A percentile compares a stretch with the other conserved stretches of the same genome.
Conservation (phyloP, 2,329 filamentous ascomycete species). For the Chaetothyriales sp. region DNA sequence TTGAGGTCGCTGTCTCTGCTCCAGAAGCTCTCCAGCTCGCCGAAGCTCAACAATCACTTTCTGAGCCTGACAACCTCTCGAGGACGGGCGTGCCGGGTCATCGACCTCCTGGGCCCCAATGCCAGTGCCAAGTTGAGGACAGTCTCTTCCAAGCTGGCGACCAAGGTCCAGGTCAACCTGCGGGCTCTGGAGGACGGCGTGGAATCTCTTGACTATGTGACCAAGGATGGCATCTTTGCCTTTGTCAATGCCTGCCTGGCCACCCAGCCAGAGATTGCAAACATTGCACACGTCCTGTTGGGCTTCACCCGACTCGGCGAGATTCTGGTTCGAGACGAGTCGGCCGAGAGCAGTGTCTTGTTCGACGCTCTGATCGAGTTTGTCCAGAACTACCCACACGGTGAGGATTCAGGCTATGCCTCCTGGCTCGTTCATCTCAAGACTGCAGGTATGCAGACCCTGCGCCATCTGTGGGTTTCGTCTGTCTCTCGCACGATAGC, state of each 20-base stretch:
- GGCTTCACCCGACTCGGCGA: constrained; percentile 69
- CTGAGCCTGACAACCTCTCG: constrained; percentile 5
- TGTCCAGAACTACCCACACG: constrained; percentile 53
- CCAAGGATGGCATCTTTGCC: constrained; percentile 71
- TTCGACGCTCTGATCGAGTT: constrained; percentile 69
- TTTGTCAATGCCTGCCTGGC: constrained; percentile 70
- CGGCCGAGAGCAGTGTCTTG: constrained; percentile 50
- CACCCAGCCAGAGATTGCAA: constrained; percentile 60
- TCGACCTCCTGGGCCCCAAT: constrained; percentile 73
- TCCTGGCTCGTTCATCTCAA: constrained; percentile 57
- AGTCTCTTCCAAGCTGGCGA: constrained; percentile 59
- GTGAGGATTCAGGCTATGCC: constrained; percentile 43
- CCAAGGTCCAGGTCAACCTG: constrained; percentile 47
- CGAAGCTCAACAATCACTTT: constrained; percentile 44
- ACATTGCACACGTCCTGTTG: constrained; percentile 76
- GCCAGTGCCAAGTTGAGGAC: constrained; percentile 53
- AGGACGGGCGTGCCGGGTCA: constrained; percentile 33
- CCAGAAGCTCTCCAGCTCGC: constrained; percentile 71
- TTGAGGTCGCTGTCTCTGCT: constrained; percentile 67
- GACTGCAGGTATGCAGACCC: constrained; percentile 53
- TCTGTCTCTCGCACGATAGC: constrained; percentile 60
- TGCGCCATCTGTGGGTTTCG: constrained; percentile 72
- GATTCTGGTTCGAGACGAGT: constrained; percentile 30
- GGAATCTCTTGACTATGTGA: constrained; percentile 57
- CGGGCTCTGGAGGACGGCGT: constrained; percentile 61